phyloP scores from a whole-genome alignment of 176 grass and related monocot species.

The Chloris gayana region DNA sequence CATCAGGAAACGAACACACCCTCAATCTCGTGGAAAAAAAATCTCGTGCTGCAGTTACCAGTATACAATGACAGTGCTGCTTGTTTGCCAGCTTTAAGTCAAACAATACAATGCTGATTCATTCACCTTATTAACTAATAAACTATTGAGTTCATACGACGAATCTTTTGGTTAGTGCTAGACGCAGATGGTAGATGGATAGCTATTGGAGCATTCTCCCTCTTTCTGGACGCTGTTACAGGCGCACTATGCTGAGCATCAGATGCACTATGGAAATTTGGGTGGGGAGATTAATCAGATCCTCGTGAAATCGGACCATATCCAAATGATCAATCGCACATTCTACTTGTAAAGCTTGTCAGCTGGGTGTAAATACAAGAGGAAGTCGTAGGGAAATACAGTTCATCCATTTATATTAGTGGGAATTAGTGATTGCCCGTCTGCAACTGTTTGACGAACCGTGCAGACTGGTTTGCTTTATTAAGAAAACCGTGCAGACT shows the following conservation, averaged over 20 bases:
- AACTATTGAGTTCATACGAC: no score
- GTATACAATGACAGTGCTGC: no score
- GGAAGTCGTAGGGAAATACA: not conserved
- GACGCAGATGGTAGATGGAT: not conserved
- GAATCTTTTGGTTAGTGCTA: not conserved
- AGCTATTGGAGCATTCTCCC: not conserved
- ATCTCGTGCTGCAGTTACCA: not conserved
- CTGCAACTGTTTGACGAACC: no score
- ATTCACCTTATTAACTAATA: not conserved
- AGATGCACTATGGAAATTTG: no score
- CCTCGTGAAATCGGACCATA: not conserved
- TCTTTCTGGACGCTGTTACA: not conserved
- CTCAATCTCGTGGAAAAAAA: no score
- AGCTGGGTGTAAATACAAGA: not conserved
- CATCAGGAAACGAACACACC: no score
- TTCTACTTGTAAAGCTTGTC: not conserved
- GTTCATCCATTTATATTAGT: no score
- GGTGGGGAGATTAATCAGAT: not conserved
- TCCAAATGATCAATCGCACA: not conserved
- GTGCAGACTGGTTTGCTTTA: no score
- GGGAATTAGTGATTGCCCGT: no score
- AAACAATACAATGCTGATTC: not conserved
- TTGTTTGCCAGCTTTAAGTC: no score
- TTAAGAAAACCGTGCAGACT: not conserved
- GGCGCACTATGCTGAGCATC: not conserved